These are phyloP conservation scores for Botrytis paeoniae DNA, from an alignment of 2,329 filamentous ascomycete genomes.

Conservation along the genomic window DNA sequence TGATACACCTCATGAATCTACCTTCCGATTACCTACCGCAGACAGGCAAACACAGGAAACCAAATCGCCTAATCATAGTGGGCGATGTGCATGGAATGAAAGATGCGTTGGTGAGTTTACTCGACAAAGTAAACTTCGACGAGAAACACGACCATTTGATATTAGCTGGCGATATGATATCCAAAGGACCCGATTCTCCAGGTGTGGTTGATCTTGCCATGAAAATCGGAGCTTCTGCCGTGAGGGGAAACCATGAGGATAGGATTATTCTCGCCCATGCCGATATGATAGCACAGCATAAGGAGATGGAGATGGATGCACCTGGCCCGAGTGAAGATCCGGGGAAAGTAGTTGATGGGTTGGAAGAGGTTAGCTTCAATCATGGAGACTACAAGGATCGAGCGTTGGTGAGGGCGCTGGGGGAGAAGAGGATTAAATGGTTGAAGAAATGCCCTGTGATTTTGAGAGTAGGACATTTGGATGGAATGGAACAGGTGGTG, in stretches of 20 bases:
- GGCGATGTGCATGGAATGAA: constrained; percentile 93
- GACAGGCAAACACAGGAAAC: constrained; percentile 39
- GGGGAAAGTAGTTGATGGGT: constrained; percentile 28
- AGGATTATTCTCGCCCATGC: constrained; percentile 67
- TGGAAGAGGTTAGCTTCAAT: constrained; percentile 32
- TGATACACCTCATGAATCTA: constrained; percentile 35
- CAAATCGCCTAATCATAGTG: constrained; percentile 70
- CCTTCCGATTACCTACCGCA: constrained; percentile 33
- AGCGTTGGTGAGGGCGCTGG: constrained; percentile 31
- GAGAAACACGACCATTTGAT: constrained; percentile 68
- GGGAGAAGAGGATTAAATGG: constrained; percentile 61
- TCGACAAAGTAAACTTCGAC: constrained; percentile 65
- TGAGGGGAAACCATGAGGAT: constrained; percentile 93
- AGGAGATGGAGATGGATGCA: constrained; percentile 28
- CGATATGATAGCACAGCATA: constrained; percentile 37
- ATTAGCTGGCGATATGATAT: constrained; percentile 74
- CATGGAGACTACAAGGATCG: constrained; percentile 36
- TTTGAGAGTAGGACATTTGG: constrained; percentile 64
- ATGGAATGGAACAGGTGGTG: constrained; percentile 59
- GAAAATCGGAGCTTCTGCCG: constrained; percentile 69
- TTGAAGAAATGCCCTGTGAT: constrained; percentile 74
- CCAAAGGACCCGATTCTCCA: constrained; percentile 79
- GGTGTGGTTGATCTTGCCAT: constrained; percentile 77
- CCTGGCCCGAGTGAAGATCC: constrained; percentile 34
- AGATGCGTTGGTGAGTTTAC: constrained; percentile 60